phyloP scores from a whole-genome alignment of 2,329 filamentous ascomycete species.

The Penicillium sumatraense region DNA sequence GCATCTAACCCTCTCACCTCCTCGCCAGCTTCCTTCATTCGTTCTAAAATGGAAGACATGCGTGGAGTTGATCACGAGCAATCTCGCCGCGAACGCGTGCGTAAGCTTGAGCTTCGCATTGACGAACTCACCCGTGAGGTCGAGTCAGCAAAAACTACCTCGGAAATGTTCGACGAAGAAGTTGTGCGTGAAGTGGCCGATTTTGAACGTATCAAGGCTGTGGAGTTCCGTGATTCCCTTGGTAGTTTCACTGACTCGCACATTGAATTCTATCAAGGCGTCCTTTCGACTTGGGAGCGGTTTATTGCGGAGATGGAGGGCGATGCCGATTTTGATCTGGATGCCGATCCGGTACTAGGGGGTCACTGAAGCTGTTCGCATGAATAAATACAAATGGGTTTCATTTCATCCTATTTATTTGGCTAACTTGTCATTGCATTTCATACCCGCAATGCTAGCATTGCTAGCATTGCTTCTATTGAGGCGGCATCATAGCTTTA shows the following conservation, averaged over 20 bases:
- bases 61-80: conserved; percentile 96
- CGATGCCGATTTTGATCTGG: conserved; percentile 46
- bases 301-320: conserved; percentile 89
- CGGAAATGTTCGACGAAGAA: conserved; percentile 93
- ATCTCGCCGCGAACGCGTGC: conserved; percentile 79
- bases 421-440: conserved; percentile 20
- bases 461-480: conserved; percentile 11
- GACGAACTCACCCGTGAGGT: conserved; percentile 89
- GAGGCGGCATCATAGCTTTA: not conserved
- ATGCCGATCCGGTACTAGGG: conserved; percentile 25
- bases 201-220: conserved; percentile 94
- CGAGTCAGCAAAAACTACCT: conserved; percentile 81
- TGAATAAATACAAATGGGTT: conserved; percentile 1
- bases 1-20: conserved; percentile 56
- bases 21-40: conserved; percentile 83
- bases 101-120: conserved; percentile 90
- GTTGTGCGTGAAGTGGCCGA: conserved; percentile 90
- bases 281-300: conserved; percentile 82
- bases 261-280: conserved; percentile 80
- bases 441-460: conserved; percentile 26
- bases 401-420: conserved; percentile 19
- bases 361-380: conserved; percentile 13
- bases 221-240: conserved; percentile 88
- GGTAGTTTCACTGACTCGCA: conserved; percentile 83
- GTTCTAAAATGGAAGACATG: conserved; percentile 94